Percentiles rank a stretch among this genome's conserved stretches.
phyloP scores from a whole-genome alignment of 164 flowering plant species.

The Paratinospora sagittata region DNA sequence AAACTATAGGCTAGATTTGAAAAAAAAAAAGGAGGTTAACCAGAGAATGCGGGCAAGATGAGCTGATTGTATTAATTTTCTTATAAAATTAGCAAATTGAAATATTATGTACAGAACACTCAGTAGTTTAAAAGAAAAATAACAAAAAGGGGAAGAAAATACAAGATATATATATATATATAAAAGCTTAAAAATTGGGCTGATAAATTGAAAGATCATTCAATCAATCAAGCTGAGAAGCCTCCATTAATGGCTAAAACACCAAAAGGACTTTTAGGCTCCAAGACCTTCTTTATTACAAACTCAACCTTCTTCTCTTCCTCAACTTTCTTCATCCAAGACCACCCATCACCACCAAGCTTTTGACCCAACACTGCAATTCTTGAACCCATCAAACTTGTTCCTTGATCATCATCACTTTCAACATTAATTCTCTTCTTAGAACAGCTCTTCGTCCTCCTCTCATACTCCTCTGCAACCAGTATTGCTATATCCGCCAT shows the following conservation, averaged over 20 bases:
- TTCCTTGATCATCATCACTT: conserved; percentile 6
- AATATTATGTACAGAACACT: too few species aligned
- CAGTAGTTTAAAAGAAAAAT: too few species aligned
- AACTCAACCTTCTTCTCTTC: conserved; percentile 16
- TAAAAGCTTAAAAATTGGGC: too few species aligned
- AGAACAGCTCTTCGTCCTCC: conserved; percentile 36
- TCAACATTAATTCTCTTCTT: conserved; percentile 9
- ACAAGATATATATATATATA: too few species aligned
- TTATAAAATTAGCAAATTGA: too few species aligned
- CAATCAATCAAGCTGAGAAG: conserved; percentile 51
- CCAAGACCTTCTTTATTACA: conserved; percentile 17
- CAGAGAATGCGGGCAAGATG: too few species aligned
- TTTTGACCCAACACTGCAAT: conserved; percentile 18
- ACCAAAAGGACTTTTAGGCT: conserved; percentile 42
- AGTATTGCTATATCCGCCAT: conserved; percentile 76
- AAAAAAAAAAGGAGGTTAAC: too few species aligned
- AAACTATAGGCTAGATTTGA: too few species aligned
- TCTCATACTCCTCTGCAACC: conserved; percentile 73
- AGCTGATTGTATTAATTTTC: too few species aligned
- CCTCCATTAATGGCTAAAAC: conserved; percentile 46
- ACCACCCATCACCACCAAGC: conserved; percentile 16
- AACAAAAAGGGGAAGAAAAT: too few species aligned
- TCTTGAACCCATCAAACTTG: conserved; percentile 17
- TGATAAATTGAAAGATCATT: neutral
- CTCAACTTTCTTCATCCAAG: conserved; percentile 17